Evolutionary conservation across 768 basidiomycete genomes (phyloP).

Genomic region (Leccinum sublutescens): DNA sequence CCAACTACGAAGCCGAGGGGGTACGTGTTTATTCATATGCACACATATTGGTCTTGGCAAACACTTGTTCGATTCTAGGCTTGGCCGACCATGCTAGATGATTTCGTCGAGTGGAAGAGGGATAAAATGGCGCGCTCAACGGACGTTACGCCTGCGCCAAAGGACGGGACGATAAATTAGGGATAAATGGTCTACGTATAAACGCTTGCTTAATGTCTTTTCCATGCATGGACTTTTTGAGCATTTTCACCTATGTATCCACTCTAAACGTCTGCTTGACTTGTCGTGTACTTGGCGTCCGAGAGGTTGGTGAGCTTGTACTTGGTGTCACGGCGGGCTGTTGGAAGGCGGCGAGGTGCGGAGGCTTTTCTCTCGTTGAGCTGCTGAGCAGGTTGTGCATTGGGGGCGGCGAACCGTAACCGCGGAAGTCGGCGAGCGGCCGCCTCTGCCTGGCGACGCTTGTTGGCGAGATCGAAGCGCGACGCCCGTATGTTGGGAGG

Average conservation of each 20-base stretch:
- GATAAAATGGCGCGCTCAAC: conserved; percentile 13
- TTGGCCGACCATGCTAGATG: conserved; percentile 81
- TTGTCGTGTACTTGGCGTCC: background rate
- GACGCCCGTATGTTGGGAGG: conserved; percentile 13
- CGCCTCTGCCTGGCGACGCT: conserved; percentile 8
- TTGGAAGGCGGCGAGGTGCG: background rate
- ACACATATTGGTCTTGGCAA: conserved; percentile 1
- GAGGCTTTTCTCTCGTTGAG: conserved; percentile 9
- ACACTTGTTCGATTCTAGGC: conserved; percentile 43
- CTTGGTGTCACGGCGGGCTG: background rate
- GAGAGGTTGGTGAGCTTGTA: background rate
- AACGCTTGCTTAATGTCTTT: conserved; percentile 14
- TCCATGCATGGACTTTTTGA: conserved; percentile 1
- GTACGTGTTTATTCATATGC: conserved; percentile 40
- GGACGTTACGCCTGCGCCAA: conserved; percentile 1
- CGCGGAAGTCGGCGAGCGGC: conserved; percentile 10
- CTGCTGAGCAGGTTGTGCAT: background rate
- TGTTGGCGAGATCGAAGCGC: conserved; percentile 25
- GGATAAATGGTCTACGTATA: conserved; percentile 12
- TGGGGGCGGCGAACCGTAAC: conserved; percentile 26
- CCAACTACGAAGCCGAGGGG: conserved; percentile 73
- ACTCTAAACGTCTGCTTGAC: background rate
- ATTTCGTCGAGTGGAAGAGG: conserved; percentile 71
- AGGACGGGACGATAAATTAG: conserved; percentile 9
- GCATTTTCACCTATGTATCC: conserved; percentile 11